Evolutionary conservation across 1,284 basidiomycete genomes (phyloP).

Genomic region (Ganoderma lucidum): DNA sequence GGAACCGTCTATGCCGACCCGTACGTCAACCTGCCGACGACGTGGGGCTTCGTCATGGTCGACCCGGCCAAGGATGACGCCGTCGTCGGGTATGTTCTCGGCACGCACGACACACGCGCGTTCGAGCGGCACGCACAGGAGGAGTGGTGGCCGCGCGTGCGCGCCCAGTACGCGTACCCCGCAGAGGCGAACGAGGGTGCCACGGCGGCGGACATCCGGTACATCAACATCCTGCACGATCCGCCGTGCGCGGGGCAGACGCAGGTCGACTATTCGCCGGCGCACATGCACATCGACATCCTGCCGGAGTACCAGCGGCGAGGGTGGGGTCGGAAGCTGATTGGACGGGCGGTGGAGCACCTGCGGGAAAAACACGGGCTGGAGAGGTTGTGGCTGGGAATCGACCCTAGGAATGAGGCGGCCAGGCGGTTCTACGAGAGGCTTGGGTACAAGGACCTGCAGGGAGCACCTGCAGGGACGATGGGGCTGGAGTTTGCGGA

Average conservation of each 20-base stretch:
- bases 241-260: slow-evolving; percentile 55
- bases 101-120: slow-evolving; percentile 64
- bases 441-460: slow-evolving; percentile 61
- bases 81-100: slow-evolving; percentile 70
- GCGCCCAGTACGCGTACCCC: slow-evolving; percentile 56
- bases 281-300: slow-evolving; percentile 75
- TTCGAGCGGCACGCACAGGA: slow-evolving; percentile 59
- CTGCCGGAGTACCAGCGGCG: slow-evolving; percentile 64
- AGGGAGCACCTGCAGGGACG: slow-evolving; percentile 53
- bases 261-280: slow-evolving; percentile 62
- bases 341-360: slow-evolving; percentile 57
- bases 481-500: slow-evolving; percentile 59
- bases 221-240: slow-evolving; percentile 56
- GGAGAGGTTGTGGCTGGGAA: slow-evolving; percentile 64
- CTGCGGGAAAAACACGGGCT: slow-evolving; percentile 54
- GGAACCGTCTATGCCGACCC: slow-evolving; percentile 77
- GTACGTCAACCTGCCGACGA: slow-evolving; percentile 70
- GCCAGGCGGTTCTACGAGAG: slow-evolving; percentile 65
- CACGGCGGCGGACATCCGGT: slow-evolving; percentile 56
- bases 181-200: slow-evolving; percentile 35
- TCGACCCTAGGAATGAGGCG: slow-evolving; percentile 64
- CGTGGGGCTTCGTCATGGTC: slow-evolving; percentile 78
- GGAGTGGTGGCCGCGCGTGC: slow-evolving; percentile 67
- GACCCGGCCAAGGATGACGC: slow-evolving; percentile 49
- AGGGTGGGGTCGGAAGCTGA: slow-evolving; percentile 69